Evolutionary conservation across 108 stramenopile genomes (phyloP).

Genomic region (Nitzschia sp.): DNA sequence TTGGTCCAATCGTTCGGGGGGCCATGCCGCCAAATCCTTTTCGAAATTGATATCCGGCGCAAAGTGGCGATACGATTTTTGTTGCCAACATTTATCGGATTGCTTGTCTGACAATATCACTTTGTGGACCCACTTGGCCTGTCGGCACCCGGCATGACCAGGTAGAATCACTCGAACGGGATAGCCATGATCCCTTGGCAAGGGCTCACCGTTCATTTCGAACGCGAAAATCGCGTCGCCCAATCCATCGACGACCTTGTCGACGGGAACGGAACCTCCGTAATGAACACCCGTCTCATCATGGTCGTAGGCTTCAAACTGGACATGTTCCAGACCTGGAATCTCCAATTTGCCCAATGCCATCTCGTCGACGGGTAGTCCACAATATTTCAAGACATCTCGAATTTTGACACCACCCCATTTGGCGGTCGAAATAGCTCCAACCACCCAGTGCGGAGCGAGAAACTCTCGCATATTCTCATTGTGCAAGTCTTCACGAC

Average conservation of each 20-base stretch:
- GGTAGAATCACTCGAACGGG: constrained; percentile 74
- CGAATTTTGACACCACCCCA: constrained; percentile 79
- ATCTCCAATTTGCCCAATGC: constrained; percentile 68
- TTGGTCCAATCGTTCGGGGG: constrained; percentile 40
- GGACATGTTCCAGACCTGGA: constrained; percentile 63
- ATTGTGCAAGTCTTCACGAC: constrained; percentile 57
- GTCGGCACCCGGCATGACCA: constrained; percentile 72
- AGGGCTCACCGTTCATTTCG: constrained; percentile 76
- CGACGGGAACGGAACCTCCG: constrained; percentile 37
- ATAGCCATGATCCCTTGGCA: constrained; percentile 77
- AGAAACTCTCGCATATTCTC: constrained; percentile 31
- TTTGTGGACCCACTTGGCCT: constrained; percentile 27
- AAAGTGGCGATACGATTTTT: constrained; percentile 49
- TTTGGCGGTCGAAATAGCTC: constrained; percentile 72
- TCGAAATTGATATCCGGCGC: constrained; percentile 51
- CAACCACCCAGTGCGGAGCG: constrained; percentile 63
- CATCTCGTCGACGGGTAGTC: constrained; percentile 47
- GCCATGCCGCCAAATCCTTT: constrained; percentile 51
- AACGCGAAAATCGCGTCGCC: constrained; percentile 78
- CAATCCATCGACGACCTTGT: constrained; percentile 57
- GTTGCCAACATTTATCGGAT: constrained; percentile 67
- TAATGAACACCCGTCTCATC: constrained; percentile 41
- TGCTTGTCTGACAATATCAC: constrained; percentile 33
- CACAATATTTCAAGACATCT: constrained; percentile 49
- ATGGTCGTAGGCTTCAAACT: constrained; percentile 50